phyloP scores from a whole-genome alignment of 306 rosid species.

The Lathyrus oleraceus region DNA sequence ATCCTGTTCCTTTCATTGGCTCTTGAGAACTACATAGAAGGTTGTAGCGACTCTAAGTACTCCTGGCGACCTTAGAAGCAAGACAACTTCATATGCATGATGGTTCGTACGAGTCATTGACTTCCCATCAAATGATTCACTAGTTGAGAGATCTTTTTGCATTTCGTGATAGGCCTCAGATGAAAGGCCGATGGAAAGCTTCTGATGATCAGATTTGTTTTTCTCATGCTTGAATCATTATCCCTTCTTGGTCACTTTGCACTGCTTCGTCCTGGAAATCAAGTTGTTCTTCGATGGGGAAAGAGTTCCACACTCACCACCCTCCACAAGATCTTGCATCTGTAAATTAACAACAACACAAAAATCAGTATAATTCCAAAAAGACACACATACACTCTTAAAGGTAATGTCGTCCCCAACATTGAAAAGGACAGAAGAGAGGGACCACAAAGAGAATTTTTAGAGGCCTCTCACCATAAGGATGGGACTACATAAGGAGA shows the following conservation, averaged over 20 bases:
- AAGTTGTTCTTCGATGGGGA: too few species aligned
- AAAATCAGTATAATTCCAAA: too few species aligned
- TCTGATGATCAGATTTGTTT: slow-evolving; percentile 89
- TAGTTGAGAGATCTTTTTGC: slow-evolving; percentile 94
- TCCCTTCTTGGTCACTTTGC: slow-evolving; percentile 92
- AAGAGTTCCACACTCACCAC: slow-evolving; percentile 95
- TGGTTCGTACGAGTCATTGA: slow-evolving; percentile 80
- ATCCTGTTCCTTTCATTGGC: slow-evolving; percentile 95
- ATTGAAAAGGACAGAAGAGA: too few species aligned
- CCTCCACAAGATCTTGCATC: slow-evolving; percentile 87
- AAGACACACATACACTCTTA: too few species aligned
- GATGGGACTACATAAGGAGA: too few species aligned
- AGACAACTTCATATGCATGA: slow-evolving; percentile 93
- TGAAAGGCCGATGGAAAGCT: slow-evolving; percentile 93
- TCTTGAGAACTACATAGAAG: slow-evolving; percentile 91
- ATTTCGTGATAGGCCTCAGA: slow-evolving; percentile 96
- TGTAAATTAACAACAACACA: too few species aligned
- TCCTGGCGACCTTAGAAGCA: slow-evolving; percentile 70
- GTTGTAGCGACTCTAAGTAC: slow-evolving; percentile 82
- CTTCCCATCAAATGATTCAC: slow-evolving; percentile 88
- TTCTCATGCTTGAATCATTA: slow-evolving; percentile 79
- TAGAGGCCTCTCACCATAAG: too few species aligned
- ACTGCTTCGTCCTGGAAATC: slow-evolving; percentile 84
- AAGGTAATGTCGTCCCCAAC: too few species aligned
- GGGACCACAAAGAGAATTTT: too few species aligned